Conservation (phyloP, 768 basidiomycete genomes). For the Leccinum boreale region DNA sequence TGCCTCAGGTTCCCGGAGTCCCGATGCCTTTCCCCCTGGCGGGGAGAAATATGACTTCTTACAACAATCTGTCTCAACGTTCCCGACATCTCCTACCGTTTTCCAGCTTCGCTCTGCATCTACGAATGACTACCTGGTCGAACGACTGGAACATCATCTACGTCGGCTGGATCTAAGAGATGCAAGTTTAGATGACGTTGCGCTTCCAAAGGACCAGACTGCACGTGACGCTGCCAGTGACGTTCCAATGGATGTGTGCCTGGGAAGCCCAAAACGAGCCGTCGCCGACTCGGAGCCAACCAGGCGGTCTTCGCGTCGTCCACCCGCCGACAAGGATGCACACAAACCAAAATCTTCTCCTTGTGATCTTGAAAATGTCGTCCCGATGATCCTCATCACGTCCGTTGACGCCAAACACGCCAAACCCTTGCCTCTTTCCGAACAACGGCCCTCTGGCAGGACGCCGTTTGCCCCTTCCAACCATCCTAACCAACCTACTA, state of each 20-base stretch:
- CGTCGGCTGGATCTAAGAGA: conserved; percentile 19
- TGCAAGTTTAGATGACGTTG: conserved; percentile 1
- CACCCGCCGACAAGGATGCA: neutral
- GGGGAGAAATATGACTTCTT: neutral
- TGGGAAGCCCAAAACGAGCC: neutral
- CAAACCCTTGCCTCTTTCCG: conserved; percentile 18
- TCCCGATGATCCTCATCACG: conserved; percentile 25
- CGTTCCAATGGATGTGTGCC: conserved; percentile 4
- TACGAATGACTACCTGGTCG: conserved; percentile 17
- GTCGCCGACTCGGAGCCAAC: neutral
- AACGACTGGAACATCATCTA: conserved; percentile 17
- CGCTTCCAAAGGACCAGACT: neutral
- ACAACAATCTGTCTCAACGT: neutral
- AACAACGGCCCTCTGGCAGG: conserved; percentile 4
- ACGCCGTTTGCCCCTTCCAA: conserved; percentile 12
- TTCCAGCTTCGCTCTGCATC: conserved; percentile 23
- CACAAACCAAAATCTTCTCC: neutral
- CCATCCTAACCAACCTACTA: conserved; percentile 6
- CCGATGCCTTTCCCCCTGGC: neutral
- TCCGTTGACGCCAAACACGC: conserved; percentile 25
- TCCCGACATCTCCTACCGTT: conserved; percentile 16
- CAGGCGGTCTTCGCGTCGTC: neutral
- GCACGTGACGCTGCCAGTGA: neutral
- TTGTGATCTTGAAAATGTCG: neutral
- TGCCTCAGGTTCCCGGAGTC: neutral